Evolutionary conservation across 345 rosid species (phyloP).

Genomic region (Acer saccharum): DNA sequence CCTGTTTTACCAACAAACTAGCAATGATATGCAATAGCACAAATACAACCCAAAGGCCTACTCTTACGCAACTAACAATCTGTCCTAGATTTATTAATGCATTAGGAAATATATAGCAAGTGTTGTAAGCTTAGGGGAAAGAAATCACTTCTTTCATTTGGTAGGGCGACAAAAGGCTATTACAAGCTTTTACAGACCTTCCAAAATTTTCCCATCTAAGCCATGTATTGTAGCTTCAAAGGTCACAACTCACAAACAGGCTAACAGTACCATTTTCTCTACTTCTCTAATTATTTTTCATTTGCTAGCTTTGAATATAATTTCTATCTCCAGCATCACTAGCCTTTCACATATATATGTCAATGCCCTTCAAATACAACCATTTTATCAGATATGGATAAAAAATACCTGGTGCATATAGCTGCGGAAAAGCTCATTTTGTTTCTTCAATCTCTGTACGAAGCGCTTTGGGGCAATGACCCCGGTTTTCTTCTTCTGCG

Average conservation of each 20-base stretch:
- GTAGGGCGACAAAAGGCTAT: too few species aligned
- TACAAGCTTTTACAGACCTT: too few species aligned
- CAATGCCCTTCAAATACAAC: background rate
- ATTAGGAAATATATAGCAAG: background rate
- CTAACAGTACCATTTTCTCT: background rate
- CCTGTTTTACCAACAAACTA: background rate
- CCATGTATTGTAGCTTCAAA: background rate
- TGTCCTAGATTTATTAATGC: background rate
- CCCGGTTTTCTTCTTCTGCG: conserved; percentile 99
- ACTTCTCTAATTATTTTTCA: background rate
- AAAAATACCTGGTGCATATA: conserved; percentile 96
- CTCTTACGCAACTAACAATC: background rate
- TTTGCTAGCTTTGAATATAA: background rate
- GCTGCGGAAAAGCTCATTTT: conserved; percentile 97
- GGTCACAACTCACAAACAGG: background rate
- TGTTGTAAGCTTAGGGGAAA: background rate
- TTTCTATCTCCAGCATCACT: background rate
- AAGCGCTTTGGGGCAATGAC: conserved; percentile 98
- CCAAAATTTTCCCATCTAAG: background rate
- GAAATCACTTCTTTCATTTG: background rate
- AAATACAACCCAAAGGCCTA: background rate
- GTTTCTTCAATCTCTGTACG: conserved; percentile 97
- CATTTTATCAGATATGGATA: background rate
- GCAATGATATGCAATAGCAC: background rate
- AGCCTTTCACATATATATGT: background rate